Percentiles rank a stretch among this genome's conserved stretches.
phyloP scores from a whole-genome alignment of 2,329 filamentous ascomycete species.

The Chaetothyriales sp. region DNA sequence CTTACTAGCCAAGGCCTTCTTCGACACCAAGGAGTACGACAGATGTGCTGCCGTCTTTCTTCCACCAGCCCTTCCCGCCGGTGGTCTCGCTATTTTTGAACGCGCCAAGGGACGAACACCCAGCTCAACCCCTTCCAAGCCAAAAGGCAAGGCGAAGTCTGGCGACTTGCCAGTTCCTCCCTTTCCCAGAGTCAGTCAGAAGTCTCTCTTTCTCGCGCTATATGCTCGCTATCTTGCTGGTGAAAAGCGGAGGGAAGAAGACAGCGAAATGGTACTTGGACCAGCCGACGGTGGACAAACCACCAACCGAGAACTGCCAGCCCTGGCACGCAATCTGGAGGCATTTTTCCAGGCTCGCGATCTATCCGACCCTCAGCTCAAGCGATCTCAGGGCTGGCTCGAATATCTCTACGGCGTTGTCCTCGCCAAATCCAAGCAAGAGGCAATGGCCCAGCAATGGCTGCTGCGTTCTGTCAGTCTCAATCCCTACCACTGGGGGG shows the following conservation, averaged over 20 bases:
- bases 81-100: conserved; percentile 40
- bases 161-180: conserved; percentile 23
- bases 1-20: conserved; percentile 80
- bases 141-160: conserved; percentile 46
- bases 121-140: conserved; percentile 33
- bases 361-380: conserved; percentile 11
- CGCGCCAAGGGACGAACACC: conserved; percentile 25
- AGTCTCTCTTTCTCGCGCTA: conserved; percentile 76
- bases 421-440: conserved; percentile 78
- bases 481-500: conserved; percentile 93
- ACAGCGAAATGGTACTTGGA: conserved; percentile 92
- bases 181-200: conserved; percentile 56
- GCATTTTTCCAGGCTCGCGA: conserved; percentile 59
- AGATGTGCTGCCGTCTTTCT: conserved; percentile 81
- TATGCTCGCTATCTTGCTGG: conserved; percentile 89
- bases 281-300: conserved; percentile 77
- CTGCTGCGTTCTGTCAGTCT: conserved; percentile 76
- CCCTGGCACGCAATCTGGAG: conserved; percentile 60
- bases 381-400: conserved; percentile 61
- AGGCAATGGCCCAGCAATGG: conserved; percentile 68
- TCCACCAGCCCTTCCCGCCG: conserved; percentile 60
- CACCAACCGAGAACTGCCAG: conserved; percentile 67
- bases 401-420: conserved; percentile 76
- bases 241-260: conserved; percentile 91
- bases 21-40: conserved; percentile 90